phyloP scores from a whole-genome alignment of 345 rosid genomes.

The Eucalyptus tenuipes region DNA sequence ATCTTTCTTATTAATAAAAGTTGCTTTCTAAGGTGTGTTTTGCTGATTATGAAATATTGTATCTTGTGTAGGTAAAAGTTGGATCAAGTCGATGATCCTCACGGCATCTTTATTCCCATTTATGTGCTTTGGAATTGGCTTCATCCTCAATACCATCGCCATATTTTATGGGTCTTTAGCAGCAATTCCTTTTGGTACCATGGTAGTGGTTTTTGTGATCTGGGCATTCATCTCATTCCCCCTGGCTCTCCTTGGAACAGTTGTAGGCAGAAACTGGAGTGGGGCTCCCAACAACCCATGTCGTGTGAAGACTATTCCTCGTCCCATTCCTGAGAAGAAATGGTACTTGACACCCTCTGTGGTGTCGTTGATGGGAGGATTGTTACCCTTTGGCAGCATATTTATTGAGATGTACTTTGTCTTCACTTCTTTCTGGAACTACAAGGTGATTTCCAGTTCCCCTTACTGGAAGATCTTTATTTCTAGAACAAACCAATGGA shows the following conservation, averaged over 20 bases:
- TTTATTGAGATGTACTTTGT: slow-evolving; percentile 97
- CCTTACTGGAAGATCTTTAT: background rate
- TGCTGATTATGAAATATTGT: background rate
- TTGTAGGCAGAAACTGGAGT: slow-evolving; percentile 89
- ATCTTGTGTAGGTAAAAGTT: slow-evolving; percentile 50
- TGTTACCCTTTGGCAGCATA: slow-evolving; percentile 91
- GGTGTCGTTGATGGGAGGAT: slow-evolving; percentile 90
- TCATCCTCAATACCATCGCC: slow-evolving; percentile 73
- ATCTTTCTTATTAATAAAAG: background rate
- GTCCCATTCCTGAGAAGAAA: slow-evolving; percentile 92
- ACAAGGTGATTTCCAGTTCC: slow-evolving; percentile 50
- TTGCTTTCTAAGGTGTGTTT: background rate
- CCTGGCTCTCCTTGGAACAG: slow-evolving; percentile 88
- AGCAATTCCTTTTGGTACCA: slow-evolving; percentile 93
- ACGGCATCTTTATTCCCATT: slow-evolving; percentile 91
- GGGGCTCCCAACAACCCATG: slow-evolving; percentile 96
- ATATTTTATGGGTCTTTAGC: slow-evolving; percentile 92
- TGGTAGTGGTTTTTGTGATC: slow-evolving; percentile 82
- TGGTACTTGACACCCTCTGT: slow-evolving; percentile 94
- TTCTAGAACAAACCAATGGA: background rate
- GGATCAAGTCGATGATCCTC: slow-evolving; percentile 96
- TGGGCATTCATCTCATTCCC: slow-evolving; percentile 98
- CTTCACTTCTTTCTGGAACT: slow-evolving; percentile 97
- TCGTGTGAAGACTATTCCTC: slow-evolving; percentile 95
- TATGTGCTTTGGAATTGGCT: slow-evolving; percentile 88